Conservation (phyloP, 78 protist genomes). For the Blattamonas nauphoetae region DNA sequence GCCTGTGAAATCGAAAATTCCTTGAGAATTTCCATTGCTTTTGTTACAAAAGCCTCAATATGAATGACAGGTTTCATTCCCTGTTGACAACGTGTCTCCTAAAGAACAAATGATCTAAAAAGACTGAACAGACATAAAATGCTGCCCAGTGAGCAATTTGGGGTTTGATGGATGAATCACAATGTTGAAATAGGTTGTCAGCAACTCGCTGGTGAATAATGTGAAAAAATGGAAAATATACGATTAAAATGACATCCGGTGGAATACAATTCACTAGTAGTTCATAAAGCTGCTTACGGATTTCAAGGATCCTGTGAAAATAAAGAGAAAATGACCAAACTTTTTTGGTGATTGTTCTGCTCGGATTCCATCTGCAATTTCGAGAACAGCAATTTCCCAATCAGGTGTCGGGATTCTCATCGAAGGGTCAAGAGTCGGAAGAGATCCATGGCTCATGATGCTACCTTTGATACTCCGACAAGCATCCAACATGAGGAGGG, state of each 20-base stretch:
- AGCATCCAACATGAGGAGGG: conserved; percentile 75
- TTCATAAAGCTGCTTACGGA: conserved; percentile 73
- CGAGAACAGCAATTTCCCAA: conserved; percentile 64
- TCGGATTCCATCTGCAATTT: conserved; percentile 42
- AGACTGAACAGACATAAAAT: conserved; percentile 35
- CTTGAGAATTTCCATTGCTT: conserved; percentile 72
- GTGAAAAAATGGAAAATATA: not conserved
- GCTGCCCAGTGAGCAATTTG: conserved; percentile 61
- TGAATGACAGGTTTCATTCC: conserved; percentile 83
- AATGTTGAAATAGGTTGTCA: not conserved
- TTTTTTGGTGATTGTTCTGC: conserved; percentile 61
- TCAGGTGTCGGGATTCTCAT: conserved; percentile 43
- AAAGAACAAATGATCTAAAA: not conserved
- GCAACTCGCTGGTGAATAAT: not conserved
- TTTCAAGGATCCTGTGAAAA: conserved; percentile 27
- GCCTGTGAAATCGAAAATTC: not conserved
- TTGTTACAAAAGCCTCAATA: conserved; percentile 86
- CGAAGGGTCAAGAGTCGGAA: not conserved
- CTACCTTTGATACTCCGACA: not conserved
- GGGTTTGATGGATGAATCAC: conserved; percentile 29
- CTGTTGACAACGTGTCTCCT: conserved; percentile 56
- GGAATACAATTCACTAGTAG: conserved; percentile 88
- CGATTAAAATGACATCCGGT: conserved; percentile 65
- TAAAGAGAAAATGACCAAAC: conserved; percentile 14
- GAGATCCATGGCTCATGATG: not conserved